These are phyloP conservation scores for Silene conica DNA, from an alignment of 148 eudicot genomes.

Conservation along the genomic window DNA sequence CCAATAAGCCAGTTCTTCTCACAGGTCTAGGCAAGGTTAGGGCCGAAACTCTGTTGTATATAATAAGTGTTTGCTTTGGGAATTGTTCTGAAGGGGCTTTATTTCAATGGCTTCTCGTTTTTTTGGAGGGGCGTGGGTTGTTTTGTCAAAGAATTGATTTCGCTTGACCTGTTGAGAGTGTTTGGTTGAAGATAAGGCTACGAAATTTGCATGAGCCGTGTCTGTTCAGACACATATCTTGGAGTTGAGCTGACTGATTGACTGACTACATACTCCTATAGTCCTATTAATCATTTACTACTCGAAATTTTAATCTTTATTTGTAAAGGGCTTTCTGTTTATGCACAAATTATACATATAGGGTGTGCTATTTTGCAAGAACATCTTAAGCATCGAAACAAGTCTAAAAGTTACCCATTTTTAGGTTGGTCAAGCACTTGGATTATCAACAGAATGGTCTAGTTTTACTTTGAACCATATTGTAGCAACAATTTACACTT, in stretches of 20 bases:
- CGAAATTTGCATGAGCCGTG: background rate
- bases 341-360: background rate
- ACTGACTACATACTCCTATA: too few relatives aligned
- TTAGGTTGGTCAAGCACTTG: conserved; percentile 92
- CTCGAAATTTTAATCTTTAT: background rate
- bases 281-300: background rate
- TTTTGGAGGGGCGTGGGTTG: background rate
- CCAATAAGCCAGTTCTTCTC: conserved; percentile 88
- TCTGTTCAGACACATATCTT: background rate
- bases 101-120: background rate
- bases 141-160: background rate
- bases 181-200: background rate
- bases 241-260: background rate
- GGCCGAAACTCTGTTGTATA: background rate
- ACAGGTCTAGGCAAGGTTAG: conserved; percentile 95
- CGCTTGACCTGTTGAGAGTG: background rate
- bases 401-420: background rate
- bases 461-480: conserved; percentile 18
- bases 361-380: too few relatives aligned
- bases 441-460: conserved; percentile 90
- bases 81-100: background rate
- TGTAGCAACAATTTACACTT: too few relatives aligned
- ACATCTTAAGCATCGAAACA: background rate
- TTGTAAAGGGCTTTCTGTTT: background rate
- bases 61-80: background rate